Percentiles rank a stretch among this genome's conserved stretches.
Evolutionary conservation across 805 yeast species (phyloP).

Genomic region (Candida maesae): DNA sequence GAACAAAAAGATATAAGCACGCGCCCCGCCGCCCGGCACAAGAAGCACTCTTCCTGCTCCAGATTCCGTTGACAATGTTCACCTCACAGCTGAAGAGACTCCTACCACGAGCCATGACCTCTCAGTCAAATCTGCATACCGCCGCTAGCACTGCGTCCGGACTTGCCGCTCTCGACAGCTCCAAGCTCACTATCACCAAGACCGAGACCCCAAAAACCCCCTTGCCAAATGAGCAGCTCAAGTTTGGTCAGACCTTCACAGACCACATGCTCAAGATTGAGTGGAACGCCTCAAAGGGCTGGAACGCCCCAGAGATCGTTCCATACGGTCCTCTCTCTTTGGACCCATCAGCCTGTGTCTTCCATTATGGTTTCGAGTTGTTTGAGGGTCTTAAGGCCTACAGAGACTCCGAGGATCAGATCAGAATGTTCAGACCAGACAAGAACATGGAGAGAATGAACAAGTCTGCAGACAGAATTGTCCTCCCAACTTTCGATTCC

Average conservation of each 20-base stretch:
- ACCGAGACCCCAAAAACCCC: constrained; percentile 48
- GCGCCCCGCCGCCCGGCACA: neutral
- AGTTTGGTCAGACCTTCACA: constrained; percentile 75
- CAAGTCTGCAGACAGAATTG: constrained; percentile 81
- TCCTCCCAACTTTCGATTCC: constrained; percentile 80
- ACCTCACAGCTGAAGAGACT: constrained; percentile 4
- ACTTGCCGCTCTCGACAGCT: constrained; percentile 47
- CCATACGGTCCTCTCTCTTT: constrained; percentile 75
- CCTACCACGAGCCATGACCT: constrained; percentile 15
- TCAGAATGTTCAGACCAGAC: constrained; percentile 87
- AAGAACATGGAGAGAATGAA: constrained; percentile 92
- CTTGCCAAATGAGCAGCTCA: constrained; percentile 57
- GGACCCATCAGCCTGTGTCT: constrained; percentile 87
- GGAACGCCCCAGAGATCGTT: constrained; percentile 85
- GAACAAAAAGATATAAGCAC: neutral
- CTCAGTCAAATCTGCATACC: neutral
- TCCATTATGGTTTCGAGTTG: constrained; percentile 92
- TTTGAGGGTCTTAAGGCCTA: constrained; percentile 97
- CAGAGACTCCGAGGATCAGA: constrained; percentile 53
- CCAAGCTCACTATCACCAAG: constrained; percentile 47
- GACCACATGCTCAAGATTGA: constrained; percentile 85
- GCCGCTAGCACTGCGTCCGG: constrained; percentile 9
- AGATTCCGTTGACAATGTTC: neutral
- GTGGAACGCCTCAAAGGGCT: constrained; percentile 75
- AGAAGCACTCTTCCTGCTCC: too few relatives aligned